Evolutionary conservation across 2,329 filamentous ascomycete species (phyloP), one percentile per base, ranked within the genome.

Genomic region (Trichoderma atrobrunneum): DNA sequence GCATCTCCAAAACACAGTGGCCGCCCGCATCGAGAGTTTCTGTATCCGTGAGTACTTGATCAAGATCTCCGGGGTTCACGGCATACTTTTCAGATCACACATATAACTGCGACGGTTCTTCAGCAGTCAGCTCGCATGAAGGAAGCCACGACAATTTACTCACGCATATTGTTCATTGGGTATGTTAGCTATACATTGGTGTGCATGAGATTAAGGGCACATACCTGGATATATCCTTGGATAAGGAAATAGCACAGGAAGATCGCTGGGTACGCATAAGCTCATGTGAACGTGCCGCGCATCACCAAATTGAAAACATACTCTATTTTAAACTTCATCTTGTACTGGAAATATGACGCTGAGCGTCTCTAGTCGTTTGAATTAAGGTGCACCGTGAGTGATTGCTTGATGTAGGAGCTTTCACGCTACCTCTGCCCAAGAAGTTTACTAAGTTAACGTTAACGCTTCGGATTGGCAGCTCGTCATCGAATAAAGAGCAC

Each of bases 1-100:
- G 96, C 96, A 99, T 99, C 84, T 99, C 96, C 77, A 99, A 85
- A 26, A 99, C 95, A 81, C 95, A 98, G 83, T 99, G 94, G 73
- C 96, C 97, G 67, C 93, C 93, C 24, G 92, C 92, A 87, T 99
- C 96, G 78, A 99, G 91, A 24, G 96, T 98, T 76, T 85, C 86
- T 88, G 12, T 14, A 54, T 24, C 21, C 14, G 66, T 70, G 43
- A 70, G 66, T 36, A 36, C 48, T 18, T 28, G 39, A 26, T 14
- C 24, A 43, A 14, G 5, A 8, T 26, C 16, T 3, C 18, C 30
- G 5, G 10, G 6, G 14, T 43, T 59, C 7, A 32, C 26, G 21
- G 8, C 51, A 39, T 79, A 88, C 86, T 87, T 78, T 88, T 88
- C 74, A 88, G 78, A 78, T 88, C 86, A 75, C 86, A 87, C 86